Evolutionary conservation across 1,139 yeast genomes (phyloP), one percentile per base, ranked within the genome.

Genomic region (Arxiozyma bovina): DNA sequence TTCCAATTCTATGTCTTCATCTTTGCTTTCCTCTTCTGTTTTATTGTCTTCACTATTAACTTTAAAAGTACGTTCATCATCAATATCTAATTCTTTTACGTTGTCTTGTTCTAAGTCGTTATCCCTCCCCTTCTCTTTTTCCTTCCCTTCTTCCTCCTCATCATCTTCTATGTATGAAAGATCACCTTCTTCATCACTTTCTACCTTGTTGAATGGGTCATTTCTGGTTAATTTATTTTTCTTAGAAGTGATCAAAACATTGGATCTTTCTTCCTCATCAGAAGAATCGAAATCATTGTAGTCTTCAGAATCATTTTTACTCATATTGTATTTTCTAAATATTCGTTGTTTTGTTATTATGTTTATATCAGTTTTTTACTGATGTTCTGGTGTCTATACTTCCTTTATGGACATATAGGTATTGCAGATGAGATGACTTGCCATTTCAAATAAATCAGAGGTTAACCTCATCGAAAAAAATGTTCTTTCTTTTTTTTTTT

Each of bases 221-320:
- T 45, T 22, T 9, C 20, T 27, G n/a, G 52, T 57, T 21, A 54
- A 53, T 17, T 54, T 55, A 9, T 50, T 57, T 48, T 60, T 63
- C 55, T 64, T 64, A n/a, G 63, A 50, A 3, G 60, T 54, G 9
- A 61, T 55, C 5, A 62, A 53, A n/a, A 70, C 54, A 12, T 55
- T 55, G 15, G 56, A 54, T 18, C 49, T 45, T 0, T 57, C 55
- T 30, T 62, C 66, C 7, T 58, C 63, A 45, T 63, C 66, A 12
- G 71, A 68, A 1, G 70, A 62, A 34, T 46, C 49, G 51, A 64
- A 68, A 45, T 59, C 62, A 50, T 55, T 52, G 38, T 54, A 51
- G 7, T 51, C 50, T 9, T 54, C 53, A 21, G n/a, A 27, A 20
- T 42, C 30, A 20, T 22, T 38, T 15, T 41, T 50, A 40, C 42